phyloP scores from a whole-genome alignment of 2,329 filamentous ascomycete species.

The Arthrobotrys sphaeroides region DNA sequence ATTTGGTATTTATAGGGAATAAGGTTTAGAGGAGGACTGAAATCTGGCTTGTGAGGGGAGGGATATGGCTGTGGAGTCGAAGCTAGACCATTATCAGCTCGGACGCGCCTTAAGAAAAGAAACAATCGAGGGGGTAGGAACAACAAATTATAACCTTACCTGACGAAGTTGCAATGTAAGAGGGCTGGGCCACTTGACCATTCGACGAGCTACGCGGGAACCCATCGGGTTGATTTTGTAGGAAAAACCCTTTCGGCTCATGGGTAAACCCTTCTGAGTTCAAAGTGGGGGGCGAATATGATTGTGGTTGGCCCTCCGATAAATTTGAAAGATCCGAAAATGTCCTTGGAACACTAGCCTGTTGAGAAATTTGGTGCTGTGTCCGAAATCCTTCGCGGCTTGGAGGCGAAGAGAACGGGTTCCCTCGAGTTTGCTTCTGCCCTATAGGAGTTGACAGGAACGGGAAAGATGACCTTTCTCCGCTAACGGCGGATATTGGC shows the following conservation, averaged over 20 bases:
- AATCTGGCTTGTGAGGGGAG: conserved; percentile 56
- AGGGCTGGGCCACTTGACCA: conserved; percentile 55
- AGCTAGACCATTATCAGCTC: conserved; percentile 52
- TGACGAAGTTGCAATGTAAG: conserved; percentile 56
- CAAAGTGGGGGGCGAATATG: conserved; percentile 56
- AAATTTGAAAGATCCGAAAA: conserved; percentile 55
- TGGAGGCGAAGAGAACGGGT: conserved; percentile 58
- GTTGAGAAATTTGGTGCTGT: conserved; percentile 54
- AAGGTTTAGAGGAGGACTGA: conserved; percentile 57
- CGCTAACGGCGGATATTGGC: conserved; percentile 56
- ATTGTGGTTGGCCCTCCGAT: conserved; percentile 55
- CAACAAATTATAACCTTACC: conserved; percentile 50
- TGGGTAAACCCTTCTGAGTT: conserved; percentile 57
- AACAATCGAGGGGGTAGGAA: background rate
- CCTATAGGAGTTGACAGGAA: conserved; percentile 56
- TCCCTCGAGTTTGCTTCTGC: conserved; percentile 56
- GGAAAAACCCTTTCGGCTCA: conserved; percentile 55
- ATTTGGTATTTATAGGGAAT: conserved; percentile 58
- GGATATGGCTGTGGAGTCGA: conserved; percentile 56
- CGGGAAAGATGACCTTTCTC: conserved; percentile 54
- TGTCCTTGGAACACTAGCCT: conserved; percentile 55
- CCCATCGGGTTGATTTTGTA: conserved; percentile 56
- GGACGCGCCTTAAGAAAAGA: conserved; percentile 7
- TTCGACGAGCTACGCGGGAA: conserved; percentile 56
- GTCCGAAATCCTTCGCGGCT: conserved; percentile 53